Conservation (phyloP, 257 asterid genomes). For the Cynanchum wilfordii region DNA sequence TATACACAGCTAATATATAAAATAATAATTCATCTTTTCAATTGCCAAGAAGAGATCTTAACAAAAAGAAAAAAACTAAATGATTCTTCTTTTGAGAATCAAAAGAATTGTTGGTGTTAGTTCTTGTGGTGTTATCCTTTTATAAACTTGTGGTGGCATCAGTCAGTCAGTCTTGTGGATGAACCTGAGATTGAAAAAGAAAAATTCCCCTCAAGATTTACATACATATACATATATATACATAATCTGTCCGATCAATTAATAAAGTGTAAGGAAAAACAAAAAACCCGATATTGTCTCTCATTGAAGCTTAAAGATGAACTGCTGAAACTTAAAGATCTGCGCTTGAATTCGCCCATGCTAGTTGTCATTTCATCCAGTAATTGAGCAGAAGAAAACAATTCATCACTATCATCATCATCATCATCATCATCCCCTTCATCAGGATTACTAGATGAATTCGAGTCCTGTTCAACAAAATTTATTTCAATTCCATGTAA, state of each 20-base stretch:
- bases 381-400: slow-evolving; percentile 55
- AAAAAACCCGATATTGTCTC: slow-evolving; percentile 50
- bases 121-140: neutral
- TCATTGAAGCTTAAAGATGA: slow-evolving; percentile 63
- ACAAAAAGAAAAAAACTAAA: neutral
- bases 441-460: slow-evolving; percentile 20
- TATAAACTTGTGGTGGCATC: too few relatives aligned
- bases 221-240: too few relatives aligned
- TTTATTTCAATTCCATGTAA: neutral
- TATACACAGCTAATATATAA: neutral
- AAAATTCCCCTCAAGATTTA: neutral
- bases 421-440: slow-evolving; percentile 26
- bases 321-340: slow-evolving; percentile 39
- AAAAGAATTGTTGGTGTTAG: neutral
- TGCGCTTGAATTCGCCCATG: slow-evolving; percentile 80
- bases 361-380: slow-evolving; percentile 74
- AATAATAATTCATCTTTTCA: neutral
- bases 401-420: slow-evolving; percentile 31
- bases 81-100: neutral
- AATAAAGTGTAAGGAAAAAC: neutral
- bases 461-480: slow-evolving; percentile 38
- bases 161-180: neutral
- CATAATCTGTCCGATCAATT: too few relatives aligned
- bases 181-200: neutral
- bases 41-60: too few relatives aligned